phyloP scores from a whole-genome alignment of 768 basidiomycete species.

The Phanerodontia chrysosporium region DNA sequence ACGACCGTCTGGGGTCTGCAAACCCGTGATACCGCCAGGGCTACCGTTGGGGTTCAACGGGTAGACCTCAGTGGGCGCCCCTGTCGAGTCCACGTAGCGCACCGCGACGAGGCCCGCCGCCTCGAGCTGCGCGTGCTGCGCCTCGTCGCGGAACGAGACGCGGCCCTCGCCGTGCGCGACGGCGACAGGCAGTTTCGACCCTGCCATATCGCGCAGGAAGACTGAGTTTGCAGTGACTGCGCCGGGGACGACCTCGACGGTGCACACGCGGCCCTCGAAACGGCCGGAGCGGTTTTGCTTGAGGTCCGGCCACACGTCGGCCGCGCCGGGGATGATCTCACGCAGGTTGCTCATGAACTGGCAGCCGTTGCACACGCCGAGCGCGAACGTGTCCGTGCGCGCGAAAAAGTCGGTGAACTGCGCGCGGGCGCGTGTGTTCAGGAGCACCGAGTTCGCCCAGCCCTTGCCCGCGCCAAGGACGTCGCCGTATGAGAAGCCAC shows the following conservation, averaged over 20 bases:
- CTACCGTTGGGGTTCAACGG: slow-evolving; percentile 87
- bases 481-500: slow-evolving; percentile 98
- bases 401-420: slow-evolving; percentile 83
- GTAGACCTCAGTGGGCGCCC: slow-evolving; percentile 64
- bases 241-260: slow-evolving; percentile 71
- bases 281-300: slow-evolving; percentile 83
- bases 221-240: slow-evolving; percentile 59
- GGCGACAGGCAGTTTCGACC: slow-evolving; percentile 87
- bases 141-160: slow-evolving; percentile 46
- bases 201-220: slow-evolving; percentile 84
- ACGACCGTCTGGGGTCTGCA: slow-evolving; percentile 84
- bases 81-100: slow-evolving; percentile 76
- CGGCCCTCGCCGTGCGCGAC: slow-evolving; percentile 95
- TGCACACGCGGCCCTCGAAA: slow-evolving; percentile 83
- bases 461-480: slow-evolving; percentile 96
- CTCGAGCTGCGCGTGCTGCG: slow-evolving; percentile 33
- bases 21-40: slow-evolving; percentile 80
- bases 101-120: slow-evolving; percentile 58
- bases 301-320: slow-evolving; percentile 80
- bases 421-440: slow-evolving; percentile 68
- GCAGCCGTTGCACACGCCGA: slow-evolving; percentile 98
- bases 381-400: slow-evolving; percentile 76
- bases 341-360: slow-evolving; percentile 91
- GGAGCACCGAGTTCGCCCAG: slow-evolving; percentile 94
- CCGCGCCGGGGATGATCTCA: slow-evolving; percentile 83